Evolutionary conservation across 2,329 filamentous ascomycete species (phyloP), one percentile per base, ranked within the genome.

Genomic region (Trichoderma arundinaceum): DNA sequence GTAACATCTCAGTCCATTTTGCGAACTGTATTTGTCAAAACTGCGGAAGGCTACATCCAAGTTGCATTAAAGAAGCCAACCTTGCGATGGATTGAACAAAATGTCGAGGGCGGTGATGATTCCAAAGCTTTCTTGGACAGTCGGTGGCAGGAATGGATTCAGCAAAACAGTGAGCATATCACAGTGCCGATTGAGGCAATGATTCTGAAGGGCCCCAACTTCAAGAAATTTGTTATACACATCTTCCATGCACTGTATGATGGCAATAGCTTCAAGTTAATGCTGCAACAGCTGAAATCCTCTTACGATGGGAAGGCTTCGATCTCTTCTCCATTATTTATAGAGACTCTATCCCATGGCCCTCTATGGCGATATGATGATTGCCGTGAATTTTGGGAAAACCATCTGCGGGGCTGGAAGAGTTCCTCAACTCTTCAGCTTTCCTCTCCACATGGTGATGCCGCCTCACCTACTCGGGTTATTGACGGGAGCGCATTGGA

Each of bases 191-290:
- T 90, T 4, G 80, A 87, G 61, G 68, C 88, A 1, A 72, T 84
- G 1, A 63, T 83, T 0, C 67, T 86, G 2, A 65, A 69, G 0
- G 54, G 72, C 5, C 60, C 65, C 0, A 69, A 68, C 0, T 70
- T 69, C 1, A 71, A 71, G 7, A 68, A 82, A 0, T 76, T 96
- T 38, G 77, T 82, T 2, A 72, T 96, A 2, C 84, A 90, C 52
- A 88, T 96, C 0, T 96, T 97, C 77, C 94, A 97, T 74, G 92
- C 86, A 0, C 76, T 97, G 0, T 97, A 97, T 71, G 94, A 97
- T 76, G 94, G 92, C 1, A 90, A 86, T 69, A 94, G 92, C 67
- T 84, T 96, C 44, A 82, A 84, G 1, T 75, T 92, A 28, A 82
- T 96, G 44, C 81, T 96, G 19, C 74, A 84, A 3, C 77, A 82